These are phyloP conservation scores for Takakia lepidozioides DNA, from an alignment of 225 moss, liverwort and hornwort species.

Conservation along the genomic window DNA sequence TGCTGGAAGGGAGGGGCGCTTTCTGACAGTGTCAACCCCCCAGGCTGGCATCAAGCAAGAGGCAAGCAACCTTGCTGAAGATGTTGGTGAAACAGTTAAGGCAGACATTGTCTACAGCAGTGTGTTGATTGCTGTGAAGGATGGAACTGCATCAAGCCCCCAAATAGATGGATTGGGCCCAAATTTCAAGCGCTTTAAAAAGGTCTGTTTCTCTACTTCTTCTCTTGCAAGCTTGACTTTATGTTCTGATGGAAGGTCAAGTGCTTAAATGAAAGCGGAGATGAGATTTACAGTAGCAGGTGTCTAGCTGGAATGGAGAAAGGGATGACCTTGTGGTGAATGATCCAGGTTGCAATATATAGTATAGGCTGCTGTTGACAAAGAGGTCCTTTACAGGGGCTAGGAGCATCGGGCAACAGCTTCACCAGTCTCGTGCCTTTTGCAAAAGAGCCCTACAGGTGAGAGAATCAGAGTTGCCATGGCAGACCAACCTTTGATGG, in stretches of 20 bases:
- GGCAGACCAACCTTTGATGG: not conserved
- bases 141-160: constrained; percentile 14
- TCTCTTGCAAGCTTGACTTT: not conserved
- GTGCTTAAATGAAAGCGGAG: no score
- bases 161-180: constrained; percentile 20
- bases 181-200: constrained; percentile 76
- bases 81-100: constrained; percentile 11
- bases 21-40: no score
- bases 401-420: constrained; percentile 55
- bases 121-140: constrained; percentile 41
- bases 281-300: no score
- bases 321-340: no score
- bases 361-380: not conserved
- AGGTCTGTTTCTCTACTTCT: constrained; percentile 27
- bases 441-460: constrained; percentile 93
- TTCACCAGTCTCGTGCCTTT: constrained; percentile 63
- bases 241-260: no score
- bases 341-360: no score
- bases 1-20: no score
- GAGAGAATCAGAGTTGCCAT: not conserved
- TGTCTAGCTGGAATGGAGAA: no score
- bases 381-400: constrained; percentile 14
- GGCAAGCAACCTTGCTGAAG: constrained; percentile 4
- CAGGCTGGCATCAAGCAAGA: not conserved
- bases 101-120: constrained; percentile 41